A percentile compares a stretch with the other conserved stretches of the same genome.
phyloP scores from a whole-genome alignment of 371 early-diverging fungal species.

The Mucor mucedo region DNA sequence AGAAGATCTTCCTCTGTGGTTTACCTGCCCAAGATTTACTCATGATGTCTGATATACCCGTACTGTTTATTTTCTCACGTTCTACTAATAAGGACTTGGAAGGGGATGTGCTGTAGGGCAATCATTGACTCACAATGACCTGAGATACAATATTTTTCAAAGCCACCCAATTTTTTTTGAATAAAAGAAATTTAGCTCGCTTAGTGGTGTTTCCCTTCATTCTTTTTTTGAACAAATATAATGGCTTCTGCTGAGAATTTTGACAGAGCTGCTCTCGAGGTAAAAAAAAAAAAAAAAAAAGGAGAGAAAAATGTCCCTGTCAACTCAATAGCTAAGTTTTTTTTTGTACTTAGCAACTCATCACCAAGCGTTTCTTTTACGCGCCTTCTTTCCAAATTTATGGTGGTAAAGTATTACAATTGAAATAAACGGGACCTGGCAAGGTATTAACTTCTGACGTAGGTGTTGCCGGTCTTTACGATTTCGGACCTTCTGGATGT shows the following conservation, averaged over 20 bases:
- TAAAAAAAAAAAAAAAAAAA: constrained; percentile 12
- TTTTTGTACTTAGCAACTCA: constrained; percentile 55
- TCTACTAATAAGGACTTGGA: too few species aligned
- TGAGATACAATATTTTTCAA: constrained; percentile 7
- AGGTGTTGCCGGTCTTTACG: constrained; percentile 98
- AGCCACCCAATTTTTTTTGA: constrained; percentile 25
- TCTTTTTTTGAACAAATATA: constrained; percentile 5
- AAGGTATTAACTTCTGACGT: constrained; percentile 8
- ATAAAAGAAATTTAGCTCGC: neutral
- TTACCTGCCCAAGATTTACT: too few species aligned
- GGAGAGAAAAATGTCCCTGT: neutral
- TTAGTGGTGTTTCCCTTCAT: neutral
- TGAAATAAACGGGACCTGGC: neutral
- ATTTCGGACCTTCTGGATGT: constrained; percentile 98
- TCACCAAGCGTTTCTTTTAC: constrained; percentile 93
- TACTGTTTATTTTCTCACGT: too few species aligned
- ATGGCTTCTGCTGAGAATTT: constrained; percentile 45
- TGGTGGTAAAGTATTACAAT: constrained; percentile 71
- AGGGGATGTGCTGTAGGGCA: too few species aligned
- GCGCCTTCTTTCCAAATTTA: constrained; percentile 96
- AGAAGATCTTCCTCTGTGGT: too few species aligned
- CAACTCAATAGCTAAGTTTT: too few species aligned
- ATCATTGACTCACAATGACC: constrained; percentile 1
- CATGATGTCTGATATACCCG: too few species aligned
- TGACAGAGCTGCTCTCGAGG: constrained; percentile 68